Base-by-base conservation (phyloP, 1,284 basidiomycete genomes). In the Anthracocystis walkeri region DNA sequence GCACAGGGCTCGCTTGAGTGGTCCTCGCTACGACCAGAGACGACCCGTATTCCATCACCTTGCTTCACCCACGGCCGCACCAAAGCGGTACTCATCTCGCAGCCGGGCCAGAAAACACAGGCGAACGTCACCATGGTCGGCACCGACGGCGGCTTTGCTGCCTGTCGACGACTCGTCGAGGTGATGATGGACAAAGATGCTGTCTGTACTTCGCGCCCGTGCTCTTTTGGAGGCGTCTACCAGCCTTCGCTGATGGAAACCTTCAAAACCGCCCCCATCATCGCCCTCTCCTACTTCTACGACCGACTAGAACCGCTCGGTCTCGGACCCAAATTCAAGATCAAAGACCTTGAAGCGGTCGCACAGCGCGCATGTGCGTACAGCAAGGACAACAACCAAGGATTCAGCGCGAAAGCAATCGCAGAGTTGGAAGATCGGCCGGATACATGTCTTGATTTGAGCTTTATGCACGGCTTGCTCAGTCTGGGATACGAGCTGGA, bases 211-310 rank as follows among this genome's bases (percentile, higher is more conserved):
- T 40, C 90, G 91, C 80, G 88, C 91, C 79, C 93, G 92, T 99
- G 96, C 86, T 94, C 95, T 2, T 99, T 99, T 87, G 92, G 94
- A 78, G 96, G 96, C 40, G 94, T 97, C 29, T 98, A 99, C 87
- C 96, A 98, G 85, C 97, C 96, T 1, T 92, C 92, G n/a, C 88
- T 98, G 29, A 88, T 93, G 75, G 92, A 96, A 75, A 92, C 93
- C 6, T 98, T 98, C 89, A 79, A 75, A 11, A 77, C 79, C 2
- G 82, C 85, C n/a, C 86, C 86, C 35, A 81, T 83, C 55, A 69
- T 82, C 31, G 78, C 80, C 11, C 72, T 81, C 12, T 97, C 95
- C 29, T 99, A 98, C 89, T 98, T 99, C 87, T 97, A 94, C 87
- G 96, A 98, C 88, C 92, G 97, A 42, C 88, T 97, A 68, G 87